phyloP scores from a whole-genome alignment of 2,329 filamentous ascomycete species.

The Paraphoma sp. region DNA sequence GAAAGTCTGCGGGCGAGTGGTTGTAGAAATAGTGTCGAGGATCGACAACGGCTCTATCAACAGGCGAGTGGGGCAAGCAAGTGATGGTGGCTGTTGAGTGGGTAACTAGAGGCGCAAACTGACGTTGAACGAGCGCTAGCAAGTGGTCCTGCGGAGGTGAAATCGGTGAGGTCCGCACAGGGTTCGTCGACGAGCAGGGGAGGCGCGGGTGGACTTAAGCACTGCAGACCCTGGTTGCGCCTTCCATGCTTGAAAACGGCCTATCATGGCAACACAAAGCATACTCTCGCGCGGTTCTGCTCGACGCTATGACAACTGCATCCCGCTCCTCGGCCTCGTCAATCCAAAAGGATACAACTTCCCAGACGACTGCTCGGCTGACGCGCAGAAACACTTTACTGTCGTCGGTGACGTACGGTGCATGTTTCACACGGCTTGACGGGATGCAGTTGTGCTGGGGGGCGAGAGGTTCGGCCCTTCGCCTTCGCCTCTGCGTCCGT shows the following conservation, averaged over 20 bases:
- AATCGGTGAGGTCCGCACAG: slow-evolving; percentile 13
- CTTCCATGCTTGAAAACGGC: slow-evolving; percentile 12
- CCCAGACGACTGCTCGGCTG: background rate
- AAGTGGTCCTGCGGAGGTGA: slow-evolving; percentile 22
- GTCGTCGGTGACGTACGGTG: background rate
- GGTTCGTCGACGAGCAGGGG: background rate
- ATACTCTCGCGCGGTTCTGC: background rate
- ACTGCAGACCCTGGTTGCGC: slow-evolving; percentile 2
- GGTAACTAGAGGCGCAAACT: slow-evolving; percentile 16
- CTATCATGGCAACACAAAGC: slow-evolving; percentile 19
- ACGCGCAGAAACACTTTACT: background rate
- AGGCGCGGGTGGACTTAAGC: background rate
- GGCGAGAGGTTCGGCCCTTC: background rate
- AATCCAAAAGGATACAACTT: background rate
- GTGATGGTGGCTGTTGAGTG: slow-evolving; percentile 12
- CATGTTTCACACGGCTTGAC: background rate
- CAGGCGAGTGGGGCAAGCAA: slow-evolving; percentile 5
- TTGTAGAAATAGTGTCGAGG: background rate
- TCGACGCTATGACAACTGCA: slow-evolving; percentile 20
- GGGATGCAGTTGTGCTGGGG: background rate
- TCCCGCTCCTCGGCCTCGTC: background rate
- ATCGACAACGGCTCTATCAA: slow-evolving; percentile 7
- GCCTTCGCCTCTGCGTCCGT: background rate
- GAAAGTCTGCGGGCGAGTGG: slow-evolving; percentile 1
- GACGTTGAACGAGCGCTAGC: slow-evolving; percentile 14